Base-by-base conservation (phyloP, 2,329 filamentous ascomycete species). In the Rutstroemia sp. region DNA sequence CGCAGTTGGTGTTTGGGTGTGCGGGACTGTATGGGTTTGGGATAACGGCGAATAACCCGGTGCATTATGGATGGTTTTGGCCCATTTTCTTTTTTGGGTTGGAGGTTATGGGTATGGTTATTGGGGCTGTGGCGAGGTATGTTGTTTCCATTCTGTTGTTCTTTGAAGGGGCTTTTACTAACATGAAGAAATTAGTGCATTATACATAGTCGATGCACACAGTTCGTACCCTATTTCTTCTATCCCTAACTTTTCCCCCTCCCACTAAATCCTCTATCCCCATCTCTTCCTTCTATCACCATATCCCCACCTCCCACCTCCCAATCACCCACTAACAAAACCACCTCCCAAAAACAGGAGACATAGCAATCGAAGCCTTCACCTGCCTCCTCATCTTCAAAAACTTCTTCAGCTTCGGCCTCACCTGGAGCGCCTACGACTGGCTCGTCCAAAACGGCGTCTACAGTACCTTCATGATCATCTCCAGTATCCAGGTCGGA, bases 131-230 rank as follows among this genome's bases (percentile, higher is more conserved):
- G 2, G 86, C 89, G 5, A 86, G 89, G 1, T 88, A 16, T 25
- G 6, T 27, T 44, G n/a, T 19, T 3, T 8, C 9, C 2, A 17
- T 6, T 23, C 40, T 23, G 10, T 2, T 6, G 21, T 12, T n/a
- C n/a, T n/a, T 27, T 17, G 4, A 25, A 38, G 25, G 23, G n/a
- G 27, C 19, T 34, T 17, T 25, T 7, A 8, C 48, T 56, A 42
- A 56, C n/a, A 16, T n/a, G 1, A 25, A 8, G 21, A 6, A 48
- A 14, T 17, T 34, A 56, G 54, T 52, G 40, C 55, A 59, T 74
- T 96, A 23, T 97, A 97, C 68, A 87, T 96, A 67, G 88, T 96
- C 7, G 92, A 96, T 73, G 92, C 92, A 0, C 92, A 96, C 72
- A 86, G 91, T 87, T 74, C 71, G 84, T 80, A 8, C 46, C 38